Evolutionary conservation across 1,139 yeast species (phyloP).

Genomic region (Meyerozyma athensensis): DNA sequence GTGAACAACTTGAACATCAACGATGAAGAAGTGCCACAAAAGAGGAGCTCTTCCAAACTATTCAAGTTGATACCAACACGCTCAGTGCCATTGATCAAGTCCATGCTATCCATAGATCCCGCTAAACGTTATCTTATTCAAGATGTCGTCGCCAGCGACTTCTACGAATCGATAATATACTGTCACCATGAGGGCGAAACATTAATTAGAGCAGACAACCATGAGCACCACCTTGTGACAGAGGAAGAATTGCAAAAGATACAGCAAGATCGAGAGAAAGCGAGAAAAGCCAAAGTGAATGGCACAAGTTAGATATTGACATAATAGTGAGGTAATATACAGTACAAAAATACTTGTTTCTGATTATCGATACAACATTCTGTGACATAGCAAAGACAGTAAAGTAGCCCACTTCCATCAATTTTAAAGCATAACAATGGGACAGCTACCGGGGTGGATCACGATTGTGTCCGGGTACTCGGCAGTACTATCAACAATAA

Average conservation of each 20-base stretch:
- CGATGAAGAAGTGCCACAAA: slow-evolving; percentile 5
- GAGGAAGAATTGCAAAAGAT: slow-evolving; percentile 49
- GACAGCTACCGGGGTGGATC: slow-evolving; percentile 30
- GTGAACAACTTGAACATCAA: slow-evolving; percentile 4
- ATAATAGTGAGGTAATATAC: not conserved
- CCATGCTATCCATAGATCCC: slow-evolving; percentile 30
- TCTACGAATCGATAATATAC: slow-evolving; percentile 22
- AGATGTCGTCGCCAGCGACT: slow-evolving; percentile 28
- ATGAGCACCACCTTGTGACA: slow-evolving; percentile 52
- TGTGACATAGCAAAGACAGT: too few relatives aligned
- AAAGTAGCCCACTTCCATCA: too few relatives aligned
- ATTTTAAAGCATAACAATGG: not conserved
- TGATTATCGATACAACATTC: too few relatives aligned
- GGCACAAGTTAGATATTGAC: slow-evolving; percentile 7
- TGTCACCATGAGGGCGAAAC: slow-evolving; percentile 19
- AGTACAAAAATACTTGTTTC: not conserved
- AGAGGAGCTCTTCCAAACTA: slow-evolving; percentile 5
- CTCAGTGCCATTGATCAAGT: slow-evolving; percentile 29
- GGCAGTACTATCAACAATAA: slow-evolving; percentile 28
- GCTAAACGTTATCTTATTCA: slow-evolving; percentile 25
- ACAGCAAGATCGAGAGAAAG: slow-evolving; percentile 33
- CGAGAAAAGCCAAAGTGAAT: slow-evolving; percentile 14
- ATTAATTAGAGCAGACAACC: slow-evolving; percentile 26
- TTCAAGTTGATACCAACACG: slow-evolving; percentile 29
- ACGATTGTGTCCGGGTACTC: slow-evolving; percentile 28